Evolutionary conservation across 2,329 filamentous ascomycete species (phyloP).

Genomic region (Thelonectria discophora): DNA sequence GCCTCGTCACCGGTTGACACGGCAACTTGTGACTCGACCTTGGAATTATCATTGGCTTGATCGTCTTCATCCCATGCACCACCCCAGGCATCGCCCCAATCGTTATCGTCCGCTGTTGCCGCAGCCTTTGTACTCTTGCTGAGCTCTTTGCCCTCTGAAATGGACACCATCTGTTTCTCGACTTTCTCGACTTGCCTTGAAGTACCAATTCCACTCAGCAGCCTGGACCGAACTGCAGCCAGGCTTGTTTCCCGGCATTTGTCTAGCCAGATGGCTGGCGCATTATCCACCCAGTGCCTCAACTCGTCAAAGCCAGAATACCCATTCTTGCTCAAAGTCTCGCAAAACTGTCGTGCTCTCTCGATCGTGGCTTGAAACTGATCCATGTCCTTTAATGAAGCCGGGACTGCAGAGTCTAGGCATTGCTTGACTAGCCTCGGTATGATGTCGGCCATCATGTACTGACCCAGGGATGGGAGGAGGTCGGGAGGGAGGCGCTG

Average conservation of each 20-base stretch:
- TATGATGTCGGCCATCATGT: constrained; percentile 75
- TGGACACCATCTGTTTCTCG: constrained; percentile 82
- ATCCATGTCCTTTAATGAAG: constrained; percentile 74
- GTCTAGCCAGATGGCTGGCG: constrained; percentile 84
- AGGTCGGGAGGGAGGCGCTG: constrained; percentile 63
- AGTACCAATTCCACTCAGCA: constrained; percentile 72
- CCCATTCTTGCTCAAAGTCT: constrained; percentile 66
- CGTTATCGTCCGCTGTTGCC: constrained; percentile 58
- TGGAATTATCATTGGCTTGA: constrained; percentile 43
- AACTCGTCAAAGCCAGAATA: constrained; percentile 73
- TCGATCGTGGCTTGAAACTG: constrained; percentile 77
- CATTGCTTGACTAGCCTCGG: constrained; percentile 75
- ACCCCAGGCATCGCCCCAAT: constrained; percentile 83
- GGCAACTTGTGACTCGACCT: constrained; percentile 26
- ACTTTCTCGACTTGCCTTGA: constrained; percentile 80
- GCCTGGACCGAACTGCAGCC: constrained; percentile 74
- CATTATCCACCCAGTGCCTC: constrained; percentile 80
- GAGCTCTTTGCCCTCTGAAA: constrained; percentile 71
- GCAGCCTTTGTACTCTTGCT: constrained; percentile 60
- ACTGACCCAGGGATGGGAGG: constrained; percentile 68
- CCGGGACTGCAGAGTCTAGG: constrained; percentile 80
- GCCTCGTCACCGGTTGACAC: constrained; percentile 24
- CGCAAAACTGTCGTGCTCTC: constrained; percentile 70
- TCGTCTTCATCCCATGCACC: constrained; percentile 79
- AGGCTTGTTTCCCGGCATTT: constrained; percentile 84